phyloP scores from a whole-genome alignment of 2,329 filamentous ascomycete genomes.

The Fusarium sp. region DNA sequence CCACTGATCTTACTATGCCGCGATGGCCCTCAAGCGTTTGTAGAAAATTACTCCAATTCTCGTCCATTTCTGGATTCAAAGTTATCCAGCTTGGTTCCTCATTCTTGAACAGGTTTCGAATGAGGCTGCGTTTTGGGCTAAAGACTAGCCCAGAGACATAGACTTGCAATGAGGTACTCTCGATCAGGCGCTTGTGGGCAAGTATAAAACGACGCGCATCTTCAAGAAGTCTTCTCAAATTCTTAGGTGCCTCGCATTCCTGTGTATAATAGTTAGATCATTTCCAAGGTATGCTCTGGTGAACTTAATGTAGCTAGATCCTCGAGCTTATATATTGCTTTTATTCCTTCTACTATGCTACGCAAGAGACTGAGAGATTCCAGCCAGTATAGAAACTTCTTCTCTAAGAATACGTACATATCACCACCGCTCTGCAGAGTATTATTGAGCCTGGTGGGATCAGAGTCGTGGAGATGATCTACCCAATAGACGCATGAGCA shows the following conservation, averaged over 20 bases:
- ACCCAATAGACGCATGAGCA: no score
- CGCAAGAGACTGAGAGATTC: rapidly evolving
- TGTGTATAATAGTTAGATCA: rapidly evolving
- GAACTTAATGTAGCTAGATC: rapidly evolving
- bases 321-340: rapidly evolving
- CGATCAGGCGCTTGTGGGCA: rapidly evolving
- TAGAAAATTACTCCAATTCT: no score
- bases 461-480: no score
- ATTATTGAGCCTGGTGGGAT: no score
- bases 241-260: rapidly evolving
- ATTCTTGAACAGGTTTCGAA: rapidly evolving
- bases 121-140: background rate
- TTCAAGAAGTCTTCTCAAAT: rapidly evolving
- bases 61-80: background rate
- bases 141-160: background rate
- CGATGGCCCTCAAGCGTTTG: no score
- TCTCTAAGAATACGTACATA: background rate
- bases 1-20: no score
- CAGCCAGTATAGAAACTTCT: background rate
- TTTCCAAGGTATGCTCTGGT: rapidly evolving
- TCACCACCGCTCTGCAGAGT: no score
- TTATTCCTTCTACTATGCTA: rapidly evolving
- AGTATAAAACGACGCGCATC: background rate
- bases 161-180: background rate
- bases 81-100: rapidly evolving